A percentile compares a stretch with the other conserved stretches of the same genome.
phyloP scores from a whole-genome alignment of 441 rosid genomes.

The Gossypium schwendimanii region DNA sequence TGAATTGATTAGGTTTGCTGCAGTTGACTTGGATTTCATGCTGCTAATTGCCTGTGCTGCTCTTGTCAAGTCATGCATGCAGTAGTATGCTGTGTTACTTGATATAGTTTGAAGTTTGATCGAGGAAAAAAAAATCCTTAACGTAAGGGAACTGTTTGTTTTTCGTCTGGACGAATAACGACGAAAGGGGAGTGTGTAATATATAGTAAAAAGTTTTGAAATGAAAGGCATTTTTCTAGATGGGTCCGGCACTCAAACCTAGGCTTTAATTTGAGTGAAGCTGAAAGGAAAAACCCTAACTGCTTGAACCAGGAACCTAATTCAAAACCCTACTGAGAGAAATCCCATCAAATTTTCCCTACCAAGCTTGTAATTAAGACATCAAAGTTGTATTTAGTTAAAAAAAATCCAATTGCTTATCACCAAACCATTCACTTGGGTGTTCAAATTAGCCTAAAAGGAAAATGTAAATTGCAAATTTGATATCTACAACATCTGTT shows the following conservation, averaged over 20 bases:
- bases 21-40: no score
- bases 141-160: background rate
- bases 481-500: no score
- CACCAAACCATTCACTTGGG: background rate
- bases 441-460: background rate
- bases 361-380: no score
- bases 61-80: no score
- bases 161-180: constrained; percentile 1
- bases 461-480: no score
- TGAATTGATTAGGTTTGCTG: no score
- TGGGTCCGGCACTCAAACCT: background rate
- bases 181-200: background rate
- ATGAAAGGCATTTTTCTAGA: background rate
- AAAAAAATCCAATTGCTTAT: background rate
- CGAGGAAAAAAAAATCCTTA: background rate
- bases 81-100: no score
- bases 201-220: background rate
- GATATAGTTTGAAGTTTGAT: background rate
- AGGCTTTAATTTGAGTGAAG: background rate
- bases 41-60: no score
- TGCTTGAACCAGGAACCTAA: background rate
- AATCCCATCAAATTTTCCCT: background rate
- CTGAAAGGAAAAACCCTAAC: background rate
- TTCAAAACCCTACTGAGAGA: background rate
- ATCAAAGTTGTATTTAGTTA: no score